Evolutionary conservation across 768 basidiomycete species (phyloP), one percentile per base, ranked within the genome.

Genomic region (Atractiella rhizophila): DNA sequence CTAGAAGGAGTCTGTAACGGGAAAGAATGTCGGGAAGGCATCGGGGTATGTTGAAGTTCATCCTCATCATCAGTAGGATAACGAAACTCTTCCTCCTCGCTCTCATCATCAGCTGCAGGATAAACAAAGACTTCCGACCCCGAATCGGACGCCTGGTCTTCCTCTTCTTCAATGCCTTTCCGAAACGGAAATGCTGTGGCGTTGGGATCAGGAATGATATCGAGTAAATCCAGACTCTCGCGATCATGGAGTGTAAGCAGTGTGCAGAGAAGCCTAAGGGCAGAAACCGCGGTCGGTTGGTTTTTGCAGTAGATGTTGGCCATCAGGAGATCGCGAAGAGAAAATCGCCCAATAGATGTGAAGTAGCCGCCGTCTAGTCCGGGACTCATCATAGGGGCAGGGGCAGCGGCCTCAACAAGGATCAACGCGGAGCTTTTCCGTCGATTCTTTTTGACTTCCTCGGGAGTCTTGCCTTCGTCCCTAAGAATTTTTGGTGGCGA

Each of bases 361-460:
- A 81, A 78, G 59, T 91, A 91, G 48, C 50, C 47, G 9, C 13
- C 16, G 18, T 39, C 24, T 72, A 73, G 1, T 78, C 71, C 39
- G 65, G 71, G 44, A 66, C 69, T 42, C 69, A 30, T 12, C 12
- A 12, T 15, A 11, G n/a, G n/a, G 9, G 7, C 31, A 1, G 77
- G 75, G 2, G 73, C 73, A 55, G 81, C 74, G 66, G 78, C 71
- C 55, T 83, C 77, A 38, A 91, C 61, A n/a, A 83, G 62, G n/a
- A 68, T 62, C 77, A 88, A 81, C 1, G 82, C 83, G 36, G 76
- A 81, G 49, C 81, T 86, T 58, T 80, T 80, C 42, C 77, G 66
- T 34, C 70, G 63, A 39, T 66, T n/a, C n/a, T n/a, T n/a, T n/a
- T n/a, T 46, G 35, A 41, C 16, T 28, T 44, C 45, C 25, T 37